These are phyloP conservation scores for Colletotrichum plurivorum DNA, from an alignment of 2,329 filamentous ascomycete genomes.

Conservation along the genomic window DNA sequence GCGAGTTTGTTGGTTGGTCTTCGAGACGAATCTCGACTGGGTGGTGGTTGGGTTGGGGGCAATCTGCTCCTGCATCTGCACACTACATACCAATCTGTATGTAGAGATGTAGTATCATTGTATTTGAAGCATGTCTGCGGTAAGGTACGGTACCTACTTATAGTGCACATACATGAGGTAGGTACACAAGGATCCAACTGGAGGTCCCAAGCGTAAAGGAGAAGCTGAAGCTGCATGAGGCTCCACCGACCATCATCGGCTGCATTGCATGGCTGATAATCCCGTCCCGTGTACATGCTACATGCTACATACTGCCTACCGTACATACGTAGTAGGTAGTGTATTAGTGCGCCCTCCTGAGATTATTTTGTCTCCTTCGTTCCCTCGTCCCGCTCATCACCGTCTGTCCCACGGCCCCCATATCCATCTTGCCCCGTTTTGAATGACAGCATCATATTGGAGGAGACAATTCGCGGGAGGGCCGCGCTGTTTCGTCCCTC, in stretches of 20 bases:
- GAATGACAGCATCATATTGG: conserved; percentile 32
- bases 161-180: background rate
- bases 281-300: conserved; percentile 1
- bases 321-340: too few species aligned
- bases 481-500: conserved; percentile 23
- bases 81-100: too few species aligned
- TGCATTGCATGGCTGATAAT: conserved; percentile 29
- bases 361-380: conserved; percentile 34
- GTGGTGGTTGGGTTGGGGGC: too few species aligned
- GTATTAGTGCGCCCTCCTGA: conserved; percentile 19
- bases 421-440: conserved; percentile 34
- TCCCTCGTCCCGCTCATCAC: conserved; percentile 27
- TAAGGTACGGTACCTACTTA: background rate
- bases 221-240: conserved; percentile 20
- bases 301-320: too few species aligned
- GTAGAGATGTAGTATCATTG: too few species aligned
- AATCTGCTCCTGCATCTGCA: too few species aligned
- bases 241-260: conserved; percentile 18
- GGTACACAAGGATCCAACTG: background rate
- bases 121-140: too few species aligned
- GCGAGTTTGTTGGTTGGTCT: conserved; percentile 9
- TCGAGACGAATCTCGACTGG: background rate
- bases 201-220: background rate
- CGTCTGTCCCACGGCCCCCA: conserved; percentile 31
- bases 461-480: background rate